Evolutionary conservation across 148 eudicot genomes (phyloP), one percentile per base, ranked within the genome.

Genomic region (Chenopodium formosanum): DNA sequence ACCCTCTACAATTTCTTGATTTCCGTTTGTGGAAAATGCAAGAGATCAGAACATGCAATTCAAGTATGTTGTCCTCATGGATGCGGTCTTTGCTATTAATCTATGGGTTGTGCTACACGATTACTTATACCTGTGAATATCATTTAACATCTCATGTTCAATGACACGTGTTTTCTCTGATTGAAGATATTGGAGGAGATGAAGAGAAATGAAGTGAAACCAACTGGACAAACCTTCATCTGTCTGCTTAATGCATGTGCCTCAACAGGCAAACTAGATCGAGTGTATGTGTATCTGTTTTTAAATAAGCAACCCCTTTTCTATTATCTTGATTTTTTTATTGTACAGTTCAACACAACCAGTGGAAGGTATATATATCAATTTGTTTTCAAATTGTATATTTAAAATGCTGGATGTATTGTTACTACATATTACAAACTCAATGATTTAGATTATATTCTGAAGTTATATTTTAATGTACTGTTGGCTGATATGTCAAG

Each of bases 221-320:
- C 97, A 79, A 95, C 94, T 82, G 99, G 92, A 63, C 95, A 94
- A 81, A 95, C 99, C 76, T 95, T 67, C 89, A 87, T 95, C 76
- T 95, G 99, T 85, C 90, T 95, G 72, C 93, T 95, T 69, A 91
- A 90, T 89, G 94, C 99, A 46, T 95, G 91, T 87, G 99, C 99
- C 76, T 85, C 92, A 73, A 72, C 89, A 66, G 99, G 99, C 23
- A 86, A 95, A 83, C 70, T 95, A 84, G 98, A 95, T 86, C 84
- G 82, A 86, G 98, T 92, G 99, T 95, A 95, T 83, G 93, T 68
- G 77, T 78, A 78, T 77, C 70, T 75, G n/a, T 71, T 69, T 37
- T 70, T 77, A 56, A 40, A 70, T 70, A 47, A 74, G 60, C 53
- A 52, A 17, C 7, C 25, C 63, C 31, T 23, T 73, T 12, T 66